Percentiles rank a stretch among this genome's conserved stretches.
Conservation (phyloP, 2,329 filamentous ascomycete species). For the Elsinoe ampelina region DNA sequence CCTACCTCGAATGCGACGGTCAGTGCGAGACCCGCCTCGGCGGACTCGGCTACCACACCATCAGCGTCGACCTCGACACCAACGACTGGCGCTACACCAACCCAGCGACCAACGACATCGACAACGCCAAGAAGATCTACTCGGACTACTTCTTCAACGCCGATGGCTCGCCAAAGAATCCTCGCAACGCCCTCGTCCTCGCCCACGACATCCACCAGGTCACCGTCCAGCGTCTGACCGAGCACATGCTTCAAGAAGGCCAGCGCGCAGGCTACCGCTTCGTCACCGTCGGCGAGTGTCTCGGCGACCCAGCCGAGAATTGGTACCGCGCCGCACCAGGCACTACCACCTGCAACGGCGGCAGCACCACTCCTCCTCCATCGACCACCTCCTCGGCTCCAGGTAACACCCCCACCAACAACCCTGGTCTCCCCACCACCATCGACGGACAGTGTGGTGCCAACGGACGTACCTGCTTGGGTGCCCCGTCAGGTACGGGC, state of each 20-base stretch:
- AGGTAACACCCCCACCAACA: conserved; percentile 4
- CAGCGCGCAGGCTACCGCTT: conserved; percentile 34
- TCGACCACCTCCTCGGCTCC: conserved; percentile 14
- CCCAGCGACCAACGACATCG: conserved; percentile 41
- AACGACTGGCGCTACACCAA: conserved; percentile 24
- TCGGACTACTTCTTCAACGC: conserved; percentile 44
- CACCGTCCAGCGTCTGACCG: conserved; percentile 37
- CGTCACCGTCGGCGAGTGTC: conserved; percentile 40
- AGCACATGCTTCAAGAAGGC: conserved; percentile 35
- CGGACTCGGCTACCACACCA: conserved; percentile 49
- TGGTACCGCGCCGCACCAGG: conserved; percentile 36
- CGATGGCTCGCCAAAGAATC: conserved; percentile 29
- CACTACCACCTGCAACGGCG: conserved; percentile 10
- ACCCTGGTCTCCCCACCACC: conserved; percentile 25
- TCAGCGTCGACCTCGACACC: conserved; percentile 53
- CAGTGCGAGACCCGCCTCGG: conserved; percentile 33
- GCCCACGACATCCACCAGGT: conserved; percentile 42
- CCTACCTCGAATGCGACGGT: conserved; percentile 39
- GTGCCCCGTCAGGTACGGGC: conserved; percentile 26
- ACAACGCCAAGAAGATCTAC: conserved; percentile 39
- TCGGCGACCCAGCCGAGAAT: conserved; percentile 36
- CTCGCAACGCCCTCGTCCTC: conserved; percentile 42
- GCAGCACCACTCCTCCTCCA: conserved; percentile 9
- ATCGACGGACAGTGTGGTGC: conserved; percentile 29
- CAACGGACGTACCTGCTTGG: conserved; percentile 28